Percentiles rank a stretch among this genome's conserved stretches.
These are phyloP conservation scores for Hypoxylon crocopeplum DNA, from an alignment of 495 filamentous ascomycete species.

Conservation along the genomic window DNA sequence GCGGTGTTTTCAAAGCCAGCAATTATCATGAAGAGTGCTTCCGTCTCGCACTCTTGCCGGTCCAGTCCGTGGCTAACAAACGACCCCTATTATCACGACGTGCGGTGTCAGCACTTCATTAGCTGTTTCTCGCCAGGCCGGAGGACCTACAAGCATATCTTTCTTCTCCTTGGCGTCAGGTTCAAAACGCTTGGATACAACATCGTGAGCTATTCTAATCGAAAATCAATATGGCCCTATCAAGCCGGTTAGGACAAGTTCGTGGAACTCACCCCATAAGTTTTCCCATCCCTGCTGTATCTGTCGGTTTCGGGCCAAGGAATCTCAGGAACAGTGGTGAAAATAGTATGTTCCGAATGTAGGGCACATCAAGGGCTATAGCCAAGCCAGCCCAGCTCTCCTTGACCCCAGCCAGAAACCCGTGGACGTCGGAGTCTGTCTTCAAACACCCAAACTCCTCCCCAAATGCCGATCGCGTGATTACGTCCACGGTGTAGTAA, in stretches of 20 bases:
- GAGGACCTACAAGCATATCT: conserved; percentile 50
- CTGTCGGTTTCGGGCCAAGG: conserved; percentile 35
- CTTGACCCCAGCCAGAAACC: conserved; percentile 61
- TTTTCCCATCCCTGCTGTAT: conserved; percentile 46
- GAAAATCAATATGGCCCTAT: neutral
- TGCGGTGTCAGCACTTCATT: conserved; percentile 4
- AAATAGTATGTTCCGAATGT: conserved; percentile 33
- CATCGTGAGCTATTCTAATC: conserved; percentile 45
- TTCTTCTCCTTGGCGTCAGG: conserved; percentile 28
- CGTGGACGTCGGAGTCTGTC: conserved; percentile 62
- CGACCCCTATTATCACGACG: conserved; percentile 38
- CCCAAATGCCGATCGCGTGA: conserved; percentile 69
- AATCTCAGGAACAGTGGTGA: conserved; percentile 21
- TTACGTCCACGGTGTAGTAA: conserved; percentile 67
- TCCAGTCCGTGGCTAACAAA: conserved; percentile 51
- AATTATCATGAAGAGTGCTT: conserved; percentile 51
- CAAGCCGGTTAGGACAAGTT: neutral
- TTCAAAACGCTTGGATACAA: conserved; percentile 43
- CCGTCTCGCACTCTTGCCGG: conserved; percentile 47
- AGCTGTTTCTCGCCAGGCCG: neutral
- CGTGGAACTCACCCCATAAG: conserved; percentile 50
- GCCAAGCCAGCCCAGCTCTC: conserved; percentile 49
- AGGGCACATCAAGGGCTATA: conserved; percentile 36
- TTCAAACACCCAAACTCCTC: conserved; percentile 67
- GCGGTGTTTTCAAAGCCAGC: conserved; percentile 64